phyloP scores from a whole-genome alignment of 768 basidiomycete species.

The Chiua virens region DNA sequence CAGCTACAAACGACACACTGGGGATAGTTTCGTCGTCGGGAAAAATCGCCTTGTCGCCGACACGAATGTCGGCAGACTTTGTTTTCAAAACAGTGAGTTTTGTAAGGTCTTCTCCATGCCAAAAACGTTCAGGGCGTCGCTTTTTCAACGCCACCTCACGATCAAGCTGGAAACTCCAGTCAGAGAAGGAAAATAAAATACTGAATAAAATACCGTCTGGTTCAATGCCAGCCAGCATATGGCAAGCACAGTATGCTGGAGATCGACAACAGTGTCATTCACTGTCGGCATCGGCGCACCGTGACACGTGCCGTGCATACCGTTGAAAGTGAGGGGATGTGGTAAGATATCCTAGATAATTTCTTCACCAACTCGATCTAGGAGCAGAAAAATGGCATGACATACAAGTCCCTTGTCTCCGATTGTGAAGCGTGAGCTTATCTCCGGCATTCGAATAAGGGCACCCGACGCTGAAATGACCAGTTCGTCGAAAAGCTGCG shows the following conservation, averaged over 20 bases:
- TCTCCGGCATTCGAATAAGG: conserved; percentile 72
- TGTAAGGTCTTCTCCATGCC: conserved; percentile 63
- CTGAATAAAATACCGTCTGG: conserved; percentile 55
- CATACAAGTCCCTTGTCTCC: conserved; percentile 76
- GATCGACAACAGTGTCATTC: conserved; percentile 65
- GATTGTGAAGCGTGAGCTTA: conserved; percentile 71
- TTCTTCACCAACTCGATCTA: conserved; percentile 1
- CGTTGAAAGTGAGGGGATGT: conserved; percentile 45
- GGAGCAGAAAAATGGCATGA: conserved; percentile 5
- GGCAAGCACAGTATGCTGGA: conserved; percentile 76
- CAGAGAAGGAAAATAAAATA: neutral
- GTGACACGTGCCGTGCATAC: conserved; percentile 46
- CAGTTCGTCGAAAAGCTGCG: conserved; percentile 81
- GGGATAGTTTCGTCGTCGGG: conserved; percentile 50
- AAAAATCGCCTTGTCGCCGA: conserved; percentile 70
- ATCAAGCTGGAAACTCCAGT: conserved; percentile 51
- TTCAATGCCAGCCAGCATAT: conserved; percentile 88
- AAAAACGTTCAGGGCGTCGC: conserved; percentile 72
- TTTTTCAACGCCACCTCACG: conserved; percentile 51
- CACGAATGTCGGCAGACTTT: conserved; percentile 64
- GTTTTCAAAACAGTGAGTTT: conserved; percentile 64
- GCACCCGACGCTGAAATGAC: conserved; percentile 67
- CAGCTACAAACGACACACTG: conserved; percentile 60
- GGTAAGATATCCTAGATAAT: conserved; percentile 63
- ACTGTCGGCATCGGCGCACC: conserved; percentile 42